Percentiles rank a stretch among this genome's conserved stretches.
Conservation (phyloP, 2,329 filamentous ascomycete genomes). For the Monosporascus ibericus region DNA sequence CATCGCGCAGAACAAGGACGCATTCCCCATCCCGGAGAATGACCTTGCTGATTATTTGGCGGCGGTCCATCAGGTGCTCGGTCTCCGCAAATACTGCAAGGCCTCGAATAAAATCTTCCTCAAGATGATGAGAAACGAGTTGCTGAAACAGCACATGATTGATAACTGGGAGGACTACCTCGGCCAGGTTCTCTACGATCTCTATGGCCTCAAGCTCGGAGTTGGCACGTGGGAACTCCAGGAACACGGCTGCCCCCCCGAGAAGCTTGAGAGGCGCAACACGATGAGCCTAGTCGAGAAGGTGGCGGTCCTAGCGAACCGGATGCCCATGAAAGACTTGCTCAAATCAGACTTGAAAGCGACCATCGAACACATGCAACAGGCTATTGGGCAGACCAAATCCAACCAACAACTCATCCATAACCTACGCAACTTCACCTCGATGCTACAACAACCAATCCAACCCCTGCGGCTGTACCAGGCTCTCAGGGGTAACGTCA, state of each 20-base stretch:
- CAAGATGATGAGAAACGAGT: slow-evolving; percentile 80
- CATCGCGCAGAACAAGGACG: slow-evolving; percentile 57
- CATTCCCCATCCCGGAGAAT: slow-evolving; percentile 61
- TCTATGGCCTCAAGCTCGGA: slow-evolving; percentile 74
- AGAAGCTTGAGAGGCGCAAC: slow-evolving; percentile 73
- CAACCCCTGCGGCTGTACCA: slow-evolving; percentile 75
- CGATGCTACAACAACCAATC: slow-evolving; percentile 77
- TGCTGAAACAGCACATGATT: slow-evolving; percentile 68
- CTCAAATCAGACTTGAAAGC: slow-evolving; percentile 85
- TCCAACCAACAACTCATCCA: slow-evolving; percentile 75
- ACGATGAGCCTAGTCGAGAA: slow-evolving; percentile 79
- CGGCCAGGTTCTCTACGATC: slow-evolving; percentile 75
- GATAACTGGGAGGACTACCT: slow-evolving; percentile 84
- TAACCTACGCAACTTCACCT: slow-evolving; percentile 76
- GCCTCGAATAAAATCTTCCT: slow-evolving; percentile 81
- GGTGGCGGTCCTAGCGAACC: slow-evolving; percentile 72
- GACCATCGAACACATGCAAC: slow-evolving; percentile 89
- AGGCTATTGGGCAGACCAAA: slow-evolving; percentile 74
- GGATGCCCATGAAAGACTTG: slow-evolving; percentile 84
- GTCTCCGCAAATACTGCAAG: slow-evolving; percentile 79
- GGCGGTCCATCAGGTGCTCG: slow-evolving; percentile 76
- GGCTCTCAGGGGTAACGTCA: slow-evolving; percentile 72
- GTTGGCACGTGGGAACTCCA: slow-evolving; percentile 59
- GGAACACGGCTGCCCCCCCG: slow-evolving; percentile 74
- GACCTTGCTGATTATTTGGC: slow-evolving; percentile 75